Conservation (phyloP, 2,329 filamentous ascomycete species). For the Pseudogymnoascus pannorum region DNA sequence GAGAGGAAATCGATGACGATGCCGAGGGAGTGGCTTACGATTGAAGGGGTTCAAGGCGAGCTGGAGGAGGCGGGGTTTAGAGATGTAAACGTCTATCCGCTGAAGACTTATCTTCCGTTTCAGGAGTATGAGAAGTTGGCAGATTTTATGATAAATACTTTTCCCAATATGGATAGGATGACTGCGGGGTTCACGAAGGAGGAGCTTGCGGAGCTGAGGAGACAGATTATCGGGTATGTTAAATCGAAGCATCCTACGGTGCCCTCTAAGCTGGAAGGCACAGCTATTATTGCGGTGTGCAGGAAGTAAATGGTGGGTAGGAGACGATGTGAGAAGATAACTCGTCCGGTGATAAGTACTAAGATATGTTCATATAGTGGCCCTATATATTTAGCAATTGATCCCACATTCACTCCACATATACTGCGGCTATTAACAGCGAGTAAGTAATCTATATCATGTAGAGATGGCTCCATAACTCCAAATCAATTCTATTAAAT, state of each 20-base stretch:
- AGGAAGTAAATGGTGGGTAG: conserved; percentile 5
- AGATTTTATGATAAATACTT: not conserved
- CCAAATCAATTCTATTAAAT: not conserved
- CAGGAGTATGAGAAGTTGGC: not conserved
- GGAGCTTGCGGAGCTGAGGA: not conserved
- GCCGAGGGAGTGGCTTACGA: conserved; percentile 1
- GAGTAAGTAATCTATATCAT: not conserved
- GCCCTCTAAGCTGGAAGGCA: not conserved
- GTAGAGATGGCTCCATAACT: not conserved
- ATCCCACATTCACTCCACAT: not conserved
- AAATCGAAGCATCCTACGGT: not conserved
- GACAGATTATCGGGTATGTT: conserved; percentile 9
- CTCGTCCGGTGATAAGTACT: not conserved
- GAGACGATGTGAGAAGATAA: not conserved
- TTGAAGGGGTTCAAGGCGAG: conserved; percentile 8
- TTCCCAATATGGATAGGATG: conserved; percentile 8
- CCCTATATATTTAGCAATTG: not conserved
- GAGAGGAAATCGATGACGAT: not conserved
- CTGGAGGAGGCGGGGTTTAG: conserved; percentile 9
- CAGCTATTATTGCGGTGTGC: conserved; percentile 10
- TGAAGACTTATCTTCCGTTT: conserved; percentile 12
- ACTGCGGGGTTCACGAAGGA: conserved; percentile 1
- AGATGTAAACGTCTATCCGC: conserved; percentile 6
- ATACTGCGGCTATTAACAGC: not conserved
- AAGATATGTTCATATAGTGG: not conserved